Conservation (phyloP, 305 asterid genomes). For the Andrographis paniculata region DNA sequence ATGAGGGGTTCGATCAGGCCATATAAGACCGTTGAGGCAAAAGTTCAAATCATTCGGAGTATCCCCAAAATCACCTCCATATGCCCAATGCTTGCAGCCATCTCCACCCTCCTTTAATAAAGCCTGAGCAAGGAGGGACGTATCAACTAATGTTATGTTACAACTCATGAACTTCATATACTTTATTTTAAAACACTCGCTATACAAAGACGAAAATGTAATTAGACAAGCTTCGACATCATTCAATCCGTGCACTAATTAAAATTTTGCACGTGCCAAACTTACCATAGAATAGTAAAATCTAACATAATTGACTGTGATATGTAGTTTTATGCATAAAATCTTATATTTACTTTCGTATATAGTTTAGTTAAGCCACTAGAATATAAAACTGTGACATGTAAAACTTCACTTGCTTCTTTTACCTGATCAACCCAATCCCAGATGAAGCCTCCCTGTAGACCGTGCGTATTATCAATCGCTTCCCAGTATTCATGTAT, state of each 20-base stretch:
- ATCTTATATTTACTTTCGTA: background rate
- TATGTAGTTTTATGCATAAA: constrained; percentile 5
- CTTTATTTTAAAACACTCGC: background rate
- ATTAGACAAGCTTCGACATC: background rate
- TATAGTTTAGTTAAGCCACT: constrained; percentile 1
- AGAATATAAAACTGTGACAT: constrained; percentile 7
- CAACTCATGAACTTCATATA: background rate
- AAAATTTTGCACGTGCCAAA: background rate
- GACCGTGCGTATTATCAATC: constrained; percentile 90
- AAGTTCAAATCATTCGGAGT: constrained; percentile 82
- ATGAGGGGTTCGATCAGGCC: constrained; percentile 98
- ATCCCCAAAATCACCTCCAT: constrained; percentile 98
- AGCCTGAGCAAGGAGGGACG: constrained; percentile 31
- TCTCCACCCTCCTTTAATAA: constrained; percentile 61
- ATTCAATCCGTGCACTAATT: too few relatives aligned
- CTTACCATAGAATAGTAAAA: background rate
- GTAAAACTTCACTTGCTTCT: constrained; percentile 14
- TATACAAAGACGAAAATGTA: background rate
- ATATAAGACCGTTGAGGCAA: constrained; percentile 79
- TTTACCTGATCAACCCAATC: constrained; percentile 99
- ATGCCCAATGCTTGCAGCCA: constrained; percentile 86
- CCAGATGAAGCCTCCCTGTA: constrained; percentile 99
- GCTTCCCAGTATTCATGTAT: constrained; percentile 96
- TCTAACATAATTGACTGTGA: constrained; percentile 5
- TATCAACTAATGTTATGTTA: too few relatives aligned